Base-by-base conservation (phyloP, 345 rosid species). In the Citrus mangshanensis region DNA sequence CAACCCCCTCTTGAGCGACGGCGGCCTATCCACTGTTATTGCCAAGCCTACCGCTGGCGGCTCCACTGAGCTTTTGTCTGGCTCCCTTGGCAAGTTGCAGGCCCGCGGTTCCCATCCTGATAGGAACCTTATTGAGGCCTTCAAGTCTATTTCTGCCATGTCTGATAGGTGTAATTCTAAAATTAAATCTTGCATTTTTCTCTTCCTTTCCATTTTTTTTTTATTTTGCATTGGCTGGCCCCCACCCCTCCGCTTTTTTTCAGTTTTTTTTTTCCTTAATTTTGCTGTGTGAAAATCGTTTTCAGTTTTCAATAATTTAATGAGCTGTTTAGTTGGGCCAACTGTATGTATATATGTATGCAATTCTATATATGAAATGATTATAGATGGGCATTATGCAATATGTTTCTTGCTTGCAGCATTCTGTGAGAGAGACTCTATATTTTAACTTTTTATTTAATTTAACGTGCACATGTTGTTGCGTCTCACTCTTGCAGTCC, bases 1-100 rank as follows among this genome's bases (percentile, higher is more conserved):
- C 38, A 87, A 90, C 79, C 90, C 85, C 7, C 80, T 87, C 21
- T 85, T 88, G 63, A 78, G 79, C 9, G 82, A 80, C 19, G 88
- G 81, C 28, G 88, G 86, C 5, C 84, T 90, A 25, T 79, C 85
- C 27, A 88, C 91, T 70, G 83, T 79, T 27, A 86, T 86, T 72
- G 46, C 88, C 74, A 87, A 77, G 77, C 65, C 86, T 40, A 81
- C 70, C 13, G 83, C 82, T 49, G 74, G 68, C 3, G 32, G 64
- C 9, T 61, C 77, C 18, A 38, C 16, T 5, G 38, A 74, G 37
- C 68, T 60, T 9, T 61, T 82, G 72, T 81, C 91, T 62, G 79
- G 80, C 32, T 83, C 86, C 49, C 71, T 86, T 21, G 86, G 77
- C 22, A 84, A 70, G 74, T 86, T 86, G 84, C 86, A 85, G 80